Evolutionary conservation across 768 basidiomycete species (phyloP).

Genomic region (Cystobasidiopsis lactophilus): DNA sequence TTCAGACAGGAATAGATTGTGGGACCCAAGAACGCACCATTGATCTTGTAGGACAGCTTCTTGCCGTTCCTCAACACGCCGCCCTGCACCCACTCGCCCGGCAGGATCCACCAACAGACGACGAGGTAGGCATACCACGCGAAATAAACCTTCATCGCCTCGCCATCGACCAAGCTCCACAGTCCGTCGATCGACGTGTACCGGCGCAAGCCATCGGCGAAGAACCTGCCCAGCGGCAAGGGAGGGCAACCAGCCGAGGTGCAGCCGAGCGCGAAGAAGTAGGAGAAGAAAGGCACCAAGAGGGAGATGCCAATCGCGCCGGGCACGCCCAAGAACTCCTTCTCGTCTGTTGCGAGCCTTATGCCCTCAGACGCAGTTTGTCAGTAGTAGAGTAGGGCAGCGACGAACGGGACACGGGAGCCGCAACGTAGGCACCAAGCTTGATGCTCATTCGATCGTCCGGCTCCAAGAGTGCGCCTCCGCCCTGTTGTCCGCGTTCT

Average conservation of each 20-base stretch:
- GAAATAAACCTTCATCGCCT: conserved; percentile 52
- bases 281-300: conserved; percentile 46
- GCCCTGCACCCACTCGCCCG: conserved; percentile 48
- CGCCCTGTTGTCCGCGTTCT: too few species aligned
- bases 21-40: conserved; percentile 37
- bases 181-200: neutral
- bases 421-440: too few species aligned
- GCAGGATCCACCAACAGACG: conserved; percentile 56
- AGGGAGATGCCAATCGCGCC: conserved; percentile 44
- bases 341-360: too few species aligned
- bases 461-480: too few species aligned
- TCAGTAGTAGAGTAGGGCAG: too few species aligned
- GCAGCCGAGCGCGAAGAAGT: conserved; percentile 36
- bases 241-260: conserved; percentile 24
- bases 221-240: conserved; percentile 11
- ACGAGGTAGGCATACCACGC: conserved; percentile 83
- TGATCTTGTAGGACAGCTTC: conserved; percentile 66
- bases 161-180: conserved; percentile 49
- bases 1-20: neutral
- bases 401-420: too few species aligned
- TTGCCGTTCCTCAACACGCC: conserved; percentile 48
- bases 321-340: conserved; percentile 63
- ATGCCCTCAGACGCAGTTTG: too few species aligned
- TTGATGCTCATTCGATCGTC: too few species aligned
- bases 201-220: neutral